These are phyloP conservation scores for Seminavis robusta DNA, from an alignment of 108 stramenopile genomes.

Conservation along the genomic window DNA sequence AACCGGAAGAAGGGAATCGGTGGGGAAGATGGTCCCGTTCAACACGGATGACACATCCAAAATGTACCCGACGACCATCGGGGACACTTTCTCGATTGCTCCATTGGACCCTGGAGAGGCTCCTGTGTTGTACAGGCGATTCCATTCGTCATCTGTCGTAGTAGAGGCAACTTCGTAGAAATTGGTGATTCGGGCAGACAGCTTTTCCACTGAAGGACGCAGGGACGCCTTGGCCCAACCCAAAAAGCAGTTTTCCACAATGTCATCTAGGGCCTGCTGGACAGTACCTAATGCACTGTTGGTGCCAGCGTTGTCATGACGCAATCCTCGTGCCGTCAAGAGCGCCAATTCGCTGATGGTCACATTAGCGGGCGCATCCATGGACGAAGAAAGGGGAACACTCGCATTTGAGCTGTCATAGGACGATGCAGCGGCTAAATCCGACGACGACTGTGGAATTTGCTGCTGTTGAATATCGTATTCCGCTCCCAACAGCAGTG, in stretches of 20 bases:
- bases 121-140: slow-evolving; percentile 33
- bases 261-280: slow-evolving; percentile 71
- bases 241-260: slow-evolving; percentile 63
- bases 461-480: too few species aligned
- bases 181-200: slow-evolving; percentile 31
- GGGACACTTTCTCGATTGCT: slow-evolving; percentile 41
- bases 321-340: slow-evolving; percentile 74
- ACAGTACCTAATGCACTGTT: slow-evolving; percentile 85
- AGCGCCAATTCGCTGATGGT: slow-evolving; percentile 78
- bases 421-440: too few species aligned
- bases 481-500: slow-evolving; percentile 62
- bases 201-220: slow-evolving; percentile 19
- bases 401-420: too few species aligned
- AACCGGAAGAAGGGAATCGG: slow-evolving; percentile 79
- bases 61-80: slow-evolving; percentile 61
- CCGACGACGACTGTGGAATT: too few species aligned
- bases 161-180: slow-evolving; percentile 41
- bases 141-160: slow-evolving; percentile 62
- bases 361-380: slow-evolving; percentile 45
- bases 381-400: too few species aligned
- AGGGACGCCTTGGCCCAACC: slow-evolving; percentile 72
- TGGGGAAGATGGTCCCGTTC: slow-evolving; percentile 75
- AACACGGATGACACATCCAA: slow-evolving; percentile 57
- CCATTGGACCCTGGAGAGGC: slow-evolving; percentile 3
- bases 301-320: slow-evolving; percentile 64